Conservation (phyloP, 768 basidiomycete genomes). For the Chalciporus pseudorubinellus region DNA sequence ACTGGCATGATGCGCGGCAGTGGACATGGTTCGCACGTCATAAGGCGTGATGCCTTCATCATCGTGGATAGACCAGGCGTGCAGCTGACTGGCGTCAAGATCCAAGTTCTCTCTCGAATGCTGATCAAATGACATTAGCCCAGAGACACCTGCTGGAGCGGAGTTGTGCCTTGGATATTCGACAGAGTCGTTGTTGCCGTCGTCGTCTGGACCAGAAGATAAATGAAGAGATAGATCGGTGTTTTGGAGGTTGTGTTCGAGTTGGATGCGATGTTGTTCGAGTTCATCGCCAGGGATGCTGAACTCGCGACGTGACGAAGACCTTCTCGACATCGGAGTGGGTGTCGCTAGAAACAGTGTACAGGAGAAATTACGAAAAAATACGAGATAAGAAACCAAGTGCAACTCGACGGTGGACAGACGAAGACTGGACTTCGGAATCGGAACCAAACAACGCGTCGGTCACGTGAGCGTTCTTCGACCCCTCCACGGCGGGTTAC, state of each 20-base stretch:
- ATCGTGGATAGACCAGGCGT: slow-evolving; percentile 61
- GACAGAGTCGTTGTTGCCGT: slow-evolving; percentile 47
- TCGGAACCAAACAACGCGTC: slow-evolving; percentile 28
- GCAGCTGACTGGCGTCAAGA: slow-evolving; percentile 48
- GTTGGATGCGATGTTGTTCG: slow-evolving; percentile 72
- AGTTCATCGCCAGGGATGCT: slow-evolving; percentile 71
- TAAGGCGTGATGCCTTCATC: slow-evolving; percentile 70
- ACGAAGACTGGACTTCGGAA: too few relatives aligned
- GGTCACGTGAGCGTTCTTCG: slow-evolving; percentile 26
- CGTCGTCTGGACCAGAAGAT: slow-evolving; percentile 48
- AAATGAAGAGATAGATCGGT: slow-evolving; percentile 71
- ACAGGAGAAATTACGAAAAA: slow-evolving; percentile 12
- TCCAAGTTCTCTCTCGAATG: slow-evolving; percentile 56
- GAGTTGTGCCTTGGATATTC: slow-evolving; percentile 75
- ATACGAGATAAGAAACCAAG: too few relatives aligned
- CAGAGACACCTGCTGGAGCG: slow-evolving; percentile 52
- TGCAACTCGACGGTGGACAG: too few relatives aligned
- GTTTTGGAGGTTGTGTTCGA: slow-evolving; percentile 75
- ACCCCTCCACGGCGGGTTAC: slow-evolving; percentile 15
- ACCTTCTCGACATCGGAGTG: slow-evolving; percentile 23
- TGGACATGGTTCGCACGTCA: slow-evolving; percentile 71
- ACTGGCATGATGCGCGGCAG: slow-evolving; percentile 86
- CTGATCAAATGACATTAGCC: slow-evolving; percentile 60
- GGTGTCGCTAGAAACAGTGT: slow-evolving; percentile 15
- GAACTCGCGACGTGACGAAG: slow-evolving; percentile 36